Conservation (phyloP, 208 protist species). For the Histomonas meleagridis region DNA sequence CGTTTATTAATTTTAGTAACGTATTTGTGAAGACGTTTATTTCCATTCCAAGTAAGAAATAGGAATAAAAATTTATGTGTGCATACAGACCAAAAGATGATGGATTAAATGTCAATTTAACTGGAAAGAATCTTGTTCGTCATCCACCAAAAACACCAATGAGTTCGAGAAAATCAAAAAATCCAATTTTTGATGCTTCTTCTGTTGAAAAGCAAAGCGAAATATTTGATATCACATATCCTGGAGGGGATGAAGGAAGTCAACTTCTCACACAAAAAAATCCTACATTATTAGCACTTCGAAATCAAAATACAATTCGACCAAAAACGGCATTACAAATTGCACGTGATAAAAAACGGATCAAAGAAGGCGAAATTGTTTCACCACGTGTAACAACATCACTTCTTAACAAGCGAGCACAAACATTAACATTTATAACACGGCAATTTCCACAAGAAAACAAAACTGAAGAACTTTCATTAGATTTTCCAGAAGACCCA, state of each 20-base stretch:
- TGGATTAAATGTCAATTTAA: not conserved
- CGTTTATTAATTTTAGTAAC: too few species aligned
- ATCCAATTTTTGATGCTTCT: not conserved
- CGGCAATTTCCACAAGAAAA: not conserved
- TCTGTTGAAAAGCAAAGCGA: not conserved
- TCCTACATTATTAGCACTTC: not conserved
- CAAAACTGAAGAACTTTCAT: not conserved
- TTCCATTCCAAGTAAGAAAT: too few species aligned
- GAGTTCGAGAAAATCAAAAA: not conserved
- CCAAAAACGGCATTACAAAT: not conserved
- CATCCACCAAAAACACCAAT: not conserved
- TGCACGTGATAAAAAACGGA: not conserved
- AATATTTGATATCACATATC: not conserved
- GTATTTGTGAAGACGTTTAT: too few species aligned
- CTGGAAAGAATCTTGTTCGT: not conserved
- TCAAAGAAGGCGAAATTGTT: not conserved
- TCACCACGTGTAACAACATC: not conserved
- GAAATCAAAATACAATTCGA: not conserved
- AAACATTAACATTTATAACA: not conserved
- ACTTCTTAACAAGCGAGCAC: not conserved
- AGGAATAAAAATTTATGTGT: too few species aligned
- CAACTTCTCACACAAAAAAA: not conserved
- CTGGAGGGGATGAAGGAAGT: not conserved
- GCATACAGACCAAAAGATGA: conserved; percentile 1
- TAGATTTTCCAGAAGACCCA: not conserved